Base-by-base conservation (phyloP, 257 asterid genomes). In the Capsicum chinense region DNA sequence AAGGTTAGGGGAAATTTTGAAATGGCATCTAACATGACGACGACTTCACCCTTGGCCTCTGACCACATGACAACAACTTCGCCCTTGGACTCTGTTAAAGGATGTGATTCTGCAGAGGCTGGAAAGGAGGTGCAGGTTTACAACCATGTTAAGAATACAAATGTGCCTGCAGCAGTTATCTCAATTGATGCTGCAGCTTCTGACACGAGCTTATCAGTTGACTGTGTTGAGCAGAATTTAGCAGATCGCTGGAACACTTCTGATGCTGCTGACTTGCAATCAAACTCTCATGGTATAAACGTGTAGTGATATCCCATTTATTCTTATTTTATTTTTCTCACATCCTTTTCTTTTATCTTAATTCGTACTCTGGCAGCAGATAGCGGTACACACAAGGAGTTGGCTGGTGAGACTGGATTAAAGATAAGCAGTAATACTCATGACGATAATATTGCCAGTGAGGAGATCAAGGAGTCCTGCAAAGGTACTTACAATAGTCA, bases 241-340 rank as follows among this genome's bases (percentile, higher is more conserved):
- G 85, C 85, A 4, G 86, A 85, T 69, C 21, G 56, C 50, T 5
- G 33, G n/a, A 78, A 78, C 82, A 78, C 64, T 21, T 33, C 8
- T 9, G 16, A 14, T 76, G 60, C 2, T 52, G 7, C 47, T 63
- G 79, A 33, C 81, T 73, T 87, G 67, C 80, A 83, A 48, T 50
- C 85, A n/a, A 87, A 85, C 70, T 73, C 85, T 64, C 84, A 82
- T 57, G 89, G 92, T 91, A 90, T 50, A 63, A 56, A 26, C 33
- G 16, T 78, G 44, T 78, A 54, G 64, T 66, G 56, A 66, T 7
- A 33, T 78, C 7, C 66, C 44, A 11, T 14, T 5, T n/a, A 9
- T 42, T 71, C 47, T 42, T 42, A 2, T 42, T 5, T 9, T 54
- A 52, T 76, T 52, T 76, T 76, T 76, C 50, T 33, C 82, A 14